Conservation (phyloP, 768 basidiomycete species). For the Lepiota venenata region DNA sequence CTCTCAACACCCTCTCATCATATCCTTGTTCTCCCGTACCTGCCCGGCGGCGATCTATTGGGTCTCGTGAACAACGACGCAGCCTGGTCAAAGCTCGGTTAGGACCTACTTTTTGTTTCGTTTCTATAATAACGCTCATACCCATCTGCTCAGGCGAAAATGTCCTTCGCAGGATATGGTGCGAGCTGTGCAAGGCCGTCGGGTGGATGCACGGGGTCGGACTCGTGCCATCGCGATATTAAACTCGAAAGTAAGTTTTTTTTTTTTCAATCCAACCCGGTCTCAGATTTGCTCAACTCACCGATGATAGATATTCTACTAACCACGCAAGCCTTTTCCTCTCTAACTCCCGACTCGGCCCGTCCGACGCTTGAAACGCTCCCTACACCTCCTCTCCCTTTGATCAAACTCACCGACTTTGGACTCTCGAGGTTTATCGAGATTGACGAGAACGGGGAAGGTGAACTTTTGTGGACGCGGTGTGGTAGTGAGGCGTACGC, state of each 20-base stretch:
- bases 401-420: slow-evolving; percentile 86
- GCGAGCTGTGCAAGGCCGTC: slow-evolving; percentile 73
- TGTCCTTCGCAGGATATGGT: slow-evolving; percentile 66
- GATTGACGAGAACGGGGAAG: slow-evolving; percentile 36
- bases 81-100: slow-evolving; percentile 36
- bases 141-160: slow-evolving; percentile 34
- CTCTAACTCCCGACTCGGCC: slow-evolving; percentile 19
- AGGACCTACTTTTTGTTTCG: slow-evolving; percentile 13
- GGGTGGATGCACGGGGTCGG: slow-evolving; percentile 87
- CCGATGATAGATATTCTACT: slow-evolving; percentile 65
- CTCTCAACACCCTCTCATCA: slow-evolving; percentile 73
- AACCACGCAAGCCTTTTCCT: slow-evolving; percentile 38
- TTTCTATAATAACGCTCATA: slow-evolving; percentile 3
- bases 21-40: slow-evolving; percentile 73
- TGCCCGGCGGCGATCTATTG: slow-evolving; percentile 80
- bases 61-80: slow-evolving; percentile 62
- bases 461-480: slow-evolving; percentile 60
- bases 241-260: slow-evolving; percentile 72
- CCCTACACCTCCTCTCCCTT: slow-evolving; percentile 43
- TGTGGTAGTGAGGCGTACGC: slow-evolving; percentile 91
- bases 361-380: slow-evolving; percentile 28
- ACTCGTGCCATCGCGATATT: slow-evolving; percentile 87
- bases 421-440: slow-evolving; percentile 86
- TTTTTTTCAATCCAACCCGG: no score
- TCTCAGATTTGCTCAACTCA: not conserved